Conservation (phyloP, 768 basidiomycete species). For the Boletus bicolor region DNA sequence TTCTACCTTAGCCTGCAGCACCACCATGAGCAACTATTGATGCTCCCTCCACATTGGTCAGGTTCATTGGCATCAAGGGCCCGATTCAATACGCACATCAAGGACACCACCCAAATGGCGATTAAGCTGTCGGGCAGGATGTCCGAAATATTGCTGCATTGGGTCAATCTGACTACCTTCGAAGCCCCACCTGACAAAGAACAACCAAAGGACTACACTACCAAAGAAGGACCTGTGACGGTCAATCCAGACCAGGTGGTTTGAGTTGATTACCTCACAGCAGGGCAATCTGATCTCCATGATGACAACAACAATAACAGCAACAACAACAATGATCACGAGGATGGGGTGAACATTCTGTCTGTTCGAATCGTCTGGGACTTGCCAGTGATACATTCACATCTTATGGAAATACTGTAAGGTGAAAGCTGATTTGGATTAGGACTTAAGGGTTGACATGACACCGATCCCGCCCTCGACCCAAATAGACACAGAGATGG, state of each 20-base stretch:
- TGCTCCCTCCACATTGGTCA: too few relatives aligned
- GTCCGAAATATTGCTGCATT: neutral
- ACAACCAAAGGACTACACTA: neutral
- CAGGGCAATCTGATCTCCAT: neutral
- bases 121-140: too few relatives aligned
- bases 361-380: neutral
- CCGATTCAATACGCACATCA: neutral
- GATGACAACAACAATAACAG: neutral
- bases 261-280: neutral
- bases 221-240: neutral
- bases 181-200: neutral
- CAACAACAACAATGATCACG: neutral
- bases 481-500: neutral
- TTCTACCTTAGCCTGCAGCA: neutral
- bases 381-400: neutral
- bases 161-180: neutral
- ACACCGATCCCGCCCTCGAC: neutral
- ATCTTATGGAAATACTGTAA: neutral
- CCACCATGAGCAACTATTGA: neutral
- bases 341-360: neutral
- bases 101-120: neutral
- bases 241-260: neutral
- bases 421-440: neutral
- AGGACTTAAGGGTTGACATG: too few relatives aligned
- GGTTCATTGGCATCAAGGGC: neutral